Base-by-base conservation (phyloP, 306 rosid species). In the Purshia tridentata region DNA sequence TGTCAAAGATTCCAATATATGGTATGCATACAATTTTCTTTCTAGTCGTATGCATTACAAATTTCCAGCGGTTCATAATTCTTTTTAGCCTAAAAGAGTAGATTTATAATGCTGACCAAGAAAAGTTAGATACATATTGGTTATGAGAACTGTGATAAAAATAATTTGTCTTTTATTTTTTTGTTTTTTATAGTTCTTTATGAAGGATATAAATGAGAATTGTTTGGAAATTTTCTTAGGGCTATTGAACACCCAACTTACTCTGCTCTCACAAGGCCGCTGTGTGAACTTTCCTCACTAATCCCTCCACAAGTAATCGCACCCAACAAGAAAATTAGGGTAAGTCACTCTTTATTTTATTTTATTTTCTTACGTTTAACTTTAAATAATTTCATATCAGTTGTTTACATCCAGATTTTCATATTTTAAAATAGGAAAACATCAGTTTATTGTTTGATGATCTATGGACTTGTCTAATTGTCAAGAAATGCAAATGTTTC, bases 201-300 rank as follows among this genome's bases (percentile, higher is more conserved):
- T 35, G 13, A 77, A 75, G 72, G 60, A 63, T 44, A 46, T 78
- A 39, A 39, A 55, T 50, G 59, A 54, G 47, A 64, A 69, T 69
- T 47, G 56, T 81, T 69, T 69, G 55, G 49, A 22, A 57, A 19
- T 65, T 81, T 84, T 84, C 62, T 75, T 88, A 95, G 99, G 99
- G 96, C 98, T 71, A 95, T 95, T 16, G 99, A 95, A 79, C 99
- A 95, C 76, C 98, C 98, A 74, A 90, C 98, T 50, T 91, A 91
- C 87, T 93, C 98, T 66, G 98, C 98, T 83, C 90, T 93, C 80
- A 93, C 98, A 47, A 89, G 98, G 89, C 98, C 99, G 3, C 85
- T 95, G 77, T 95, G 97, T 65, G 99, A 95, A 76, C 93, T 95
- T 71, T 87, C 98, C 39, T 83, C 99, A 45, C 93, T 95, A 68